Conservation (phyloP, 75 land plant species). For the Cryptomeria japonica region DNA sequence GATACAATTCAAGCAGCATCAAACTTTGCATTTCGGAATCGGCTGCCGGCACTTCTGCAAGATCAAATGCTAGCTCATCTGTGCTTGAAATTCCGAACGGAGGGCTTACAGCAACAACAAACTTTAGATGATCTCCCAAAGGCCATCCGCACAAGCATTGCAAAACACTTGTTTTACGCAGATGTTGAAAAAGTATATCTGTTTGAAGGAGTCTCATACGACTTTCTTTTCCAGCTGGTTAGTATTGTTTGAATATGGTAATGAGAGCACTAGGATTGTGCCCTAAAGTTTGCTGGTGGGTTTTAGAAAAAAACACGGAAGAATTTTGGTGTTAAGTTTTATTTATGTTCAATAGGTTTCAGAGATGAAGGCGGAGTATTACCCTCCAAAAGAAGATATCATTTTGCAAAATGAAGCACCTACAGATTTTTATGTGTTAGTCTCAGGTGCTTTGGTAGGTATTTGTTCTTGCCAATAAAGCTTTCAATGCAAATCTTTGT, state of each 20-base stretch:
- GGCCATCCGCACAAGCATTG: conserved; percentile 51
- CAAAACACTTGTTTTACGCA: conserved; percentile 36
- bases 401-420: conserved; percentile 73
- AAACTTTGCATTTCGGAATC: conserved; percentile 50
- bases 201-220: conserved; percentile 34
- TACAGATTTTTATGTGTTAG: conserved; percentile 63
- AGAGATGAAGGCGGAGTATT: conserved; percentile 73
- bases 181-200: conserved; percentile 41
- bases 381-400: conserved; percentile 63
- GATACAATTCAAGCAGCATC: conserved; percentile 60
- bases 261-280: neutral
- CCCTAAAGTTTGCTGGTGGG: neutral
- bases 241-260: neutral
- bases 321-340: neutral
- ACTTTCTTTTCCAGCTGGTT: conserved; percentile 56
- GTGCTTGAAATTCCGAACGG: conserved; percentile 56
- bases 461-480: neutral
- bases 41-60: conserved; percentile 46
- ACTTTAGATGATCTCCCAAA: conserved; percentile 55
- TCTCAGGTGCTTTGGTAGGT: conserved; percentile 57
- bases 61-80: conserved; percentile 68
- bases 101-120: conserved; percentile 50
- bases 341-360: conserved; percentile 37
- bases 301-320: neutral
- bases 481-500: neutral